Evolutionary conservation across 345 rosid genomes (phyloP).

Genomic region (Salix udensis): DNA sequence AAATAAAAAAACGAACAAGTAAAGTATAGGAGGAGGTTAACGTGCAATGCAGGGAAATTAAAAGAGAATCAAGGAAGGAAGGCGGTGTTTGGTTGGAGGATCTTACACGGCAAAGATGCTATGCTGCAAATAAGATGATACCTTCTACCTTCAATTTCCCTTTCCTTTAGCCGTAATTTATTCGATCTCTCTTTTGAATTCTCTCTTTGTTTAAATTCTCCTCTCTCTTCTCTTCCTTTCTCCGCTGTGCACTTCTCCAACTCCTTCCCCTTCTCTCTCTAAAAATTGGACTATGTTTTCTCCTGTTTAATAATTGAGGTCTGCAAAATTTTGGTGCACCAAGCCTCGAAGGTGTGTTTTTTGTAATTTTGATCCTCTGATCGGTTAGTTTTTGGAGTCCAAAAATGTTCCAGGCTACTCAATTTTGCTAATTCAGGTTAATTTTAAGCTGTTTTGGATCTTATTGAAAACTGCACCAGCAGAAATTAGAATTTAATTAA

Average conservation of each 20-base stretch:
- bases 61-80: conserved; percentile 22
- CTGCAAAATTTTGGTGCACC: not conserved
- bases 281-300: not conserved
- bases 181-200: conserved; percentile 30
- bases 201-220: conserved; percentile 18
- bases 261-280: not conserved
- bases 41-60: conserved; percentile 57
- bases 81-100: conserved; percentile 17
- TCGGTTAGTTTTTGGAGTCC: not conserved
- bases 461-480: conserved; percentile 2
- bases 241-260: not conserved
- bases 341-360: not conserved
- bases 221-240: conserved; percentile 8
- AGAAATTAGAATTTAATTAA: not conserved
- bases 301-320: conserved; percentile 7
- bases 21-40: conserved; percentile 31
- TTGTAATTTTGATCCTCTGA: not conserved
- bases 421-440: not conserved
- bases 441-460: conserved; percentile 8
- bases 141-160: conserved; percentile 39
- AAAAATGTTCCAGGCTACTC: not conserved
- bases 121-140: conserved; percentile 18
- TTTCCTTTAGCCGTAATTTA: conserved; percentile 53
- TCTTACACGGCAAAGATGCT: conserved; percentile 38
- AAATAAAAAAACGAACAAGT: not conserved